phyloP scores from a whole-genome alignment of 768 basidiomycete genomes.

The Leccinum olivaceopallidum region DNA sequence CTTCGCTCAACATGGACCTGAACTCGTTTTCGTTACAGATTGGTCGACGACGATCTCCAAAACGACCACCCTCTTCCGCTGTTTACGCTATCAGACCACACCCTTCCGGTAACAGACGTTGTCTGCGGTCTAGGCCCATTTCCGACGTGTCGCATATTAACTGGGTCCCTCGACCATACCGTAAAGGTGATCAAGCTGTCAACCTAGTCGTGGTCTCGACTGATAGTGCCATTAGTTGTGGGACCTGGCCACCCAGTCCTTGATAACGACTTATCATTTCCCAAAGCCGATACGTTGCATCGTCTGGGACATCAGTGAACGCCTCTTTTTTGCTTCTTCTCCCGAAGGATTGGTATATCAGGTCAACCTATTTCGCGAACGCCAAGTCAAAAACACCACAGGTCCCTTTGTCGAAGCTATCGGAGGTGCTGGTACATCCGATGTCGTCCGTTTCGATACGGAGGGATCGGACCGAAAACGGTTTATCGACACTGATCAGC shows the following conservation, averaged over 20 bases:
- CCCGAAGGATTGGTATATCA: slow-evolving; percentile 74
- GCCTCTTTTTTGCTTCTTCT: slow-evolving; percentile 87
- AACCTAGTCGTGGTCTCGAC: slow-evolving; percentile 9
- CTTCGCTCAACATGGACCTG: slow-evolving; percentile 11
- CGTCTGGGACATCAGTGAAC: slow-evolving; percentile 82
- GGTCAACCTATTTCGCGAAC: slow-evolving; percentile 73
- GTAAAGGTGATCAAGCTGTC: slow-evolving; percentile 65
- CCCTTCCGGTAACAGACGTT: slow-evolving; percentile 84
- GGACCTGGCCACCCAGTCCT: slow-evolving; percentile 71
- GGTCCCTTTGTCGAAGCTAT: slow-evolving; percentile 61
- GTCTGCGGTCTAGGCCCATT: slow-evolving; percentile 77
- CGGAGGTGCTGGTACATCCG: slow-evolving; percentile 70
- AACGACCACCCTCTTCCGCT: slow-evolving; percentile 75
- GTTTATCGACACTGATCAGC: slow-evolving; percentile 69
- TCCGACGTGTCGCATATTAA: slow-evolving; percentile 74
- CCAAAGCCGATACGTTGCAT: slow-evolving; percentile 71
- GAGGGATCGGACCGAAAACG: slow-evolving; percentile 52
- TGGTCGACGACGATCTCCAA: slow-evolving; percentile 74
- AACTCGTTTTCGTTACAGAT: slow-evolving; percentile 42
- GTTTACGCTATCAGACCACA: slow-evolving; percentile 86
- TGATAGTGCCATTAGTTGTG: slow-evolving; percentile 56
- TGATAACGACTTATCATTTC: slow-evolving; percentile 88
- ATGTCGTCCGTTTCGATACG: slow-evolving; percentile 68
- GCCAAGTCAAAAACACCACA: slow-evolving; percentile 50
- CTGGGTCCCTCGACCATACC: slow-evolving; percentile 84